Evolutionary conservation across 805 yeast species (phyloP), one percentile per base, ranked within the genome.

Genomic region (Metschnikowia drakensbergensis): DNA sequence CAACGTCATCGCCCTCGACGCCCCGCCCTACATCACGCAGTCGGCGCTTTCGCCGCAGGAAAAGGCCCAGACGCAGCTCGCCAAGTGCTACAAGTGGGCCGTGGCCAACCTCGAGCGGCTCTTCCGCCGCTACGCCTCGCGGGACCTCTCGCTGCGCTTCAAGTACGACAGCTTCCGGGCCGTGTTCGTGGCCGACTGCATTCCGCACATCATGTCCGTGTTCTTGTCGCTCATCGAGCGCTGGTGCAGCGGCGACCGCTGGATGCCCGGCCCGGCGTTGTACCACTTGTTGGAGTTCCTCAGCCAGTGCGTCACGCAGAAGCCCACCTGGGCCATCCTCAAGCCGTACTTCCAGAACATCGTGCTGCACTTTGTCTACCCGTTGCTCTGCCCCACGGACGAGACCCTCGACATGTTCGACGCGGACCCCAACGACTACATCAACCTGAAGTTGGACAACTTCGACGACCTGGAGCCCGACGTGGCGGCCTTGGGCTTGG

Each of bases 341-440:
- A 78, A 82, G 58, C 84, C 87, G 1, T 84, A 84, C 62, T 74
- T 82, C 44, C 81, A 81, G 37, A 75, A 79, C 5, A 68, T 92
- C 26, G 70, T 92, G 32, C 69, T 82, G 9, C 89, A 84, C 56
- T 81, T 92, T 47, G 75, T 92, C 7, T 85, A 78, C 66, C 96
- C 96, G 2, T 68, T 86, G 48, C 66, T 92, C 49, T 80, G 90
- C 54, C 86, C 94, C 1, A 74, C 78, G 6, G 83, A 82, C 46
- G 82, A 77, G 5, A 80, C 82, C 17, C 69, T 88, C 48, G 95
- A 87, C 55, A 66, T 80, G 4, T 91, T 87, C 68, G 95, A 89
- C 53, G 82, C 78, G 52, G 97, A 91, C 58, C 97, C 97, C 3
- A 85, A 81, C 48, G 97, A 90, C 62, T 94, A 88, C 63, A 82